Evolutionary conservation across 139 green algal genomes (phyloP), one percentile per base, ranked within the genome.

Genomic region (Tetradesmus lagerheimii): DNA sequence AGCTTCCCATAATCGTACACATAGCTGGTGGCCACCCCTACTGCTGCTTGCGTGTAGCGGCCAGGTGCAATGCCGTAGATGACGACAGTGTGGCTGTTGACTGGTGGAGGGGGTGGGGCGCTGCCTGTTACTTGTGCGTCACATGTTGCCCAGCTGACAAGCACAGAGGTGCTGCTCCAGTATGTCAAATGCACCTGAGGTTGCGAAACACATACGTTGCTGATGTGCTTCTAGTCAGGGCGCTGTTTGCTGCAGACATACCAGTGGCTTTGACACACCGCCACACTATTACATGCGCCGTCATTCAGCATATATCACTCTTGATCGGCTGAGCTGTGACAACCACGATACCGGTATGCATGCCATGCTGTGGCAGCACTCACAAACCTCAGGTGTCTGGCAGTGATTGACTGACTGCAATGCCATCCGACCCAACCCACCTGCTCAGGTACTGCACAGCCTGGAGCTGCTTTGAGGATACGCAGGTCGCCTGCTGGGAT

Each of bases 91-190:
- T 31, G 37, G 43, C 8, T 15, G 29, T 34, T 57, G 23, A 27
- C 39, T 45, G 67, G 3, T 35, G 16, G 16, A 18, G 14, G 27
- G 1, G 41, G 38, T 14, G 67, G 14, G 9, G 35, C 66, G 15
- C 2, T 53, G 39, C 27, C 6, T 14, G 16, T 39, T 29, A 89
- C 71, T 35, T 14, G 15, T 1, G 71, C 85, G 50, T 89, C 71
- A 35, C 85, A 89, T 23, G 85, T 83, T 15, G 85, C 85, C 85
- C 85, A 89, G n/a, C 53, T 81, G 6, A 89, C 85, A 38, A 89
- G 71, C n/a, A 89, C 67, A 53, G 85, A 41, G 12, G 31, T 83
- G 45, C 64, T 71, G 41, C 43, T 75, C 67, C 71, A 89, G 38
- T 75, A 83, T 0, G 85, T 89, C 15, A 89, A 43, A 27, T 89